Evolutionary conservation across 2,329 filamentous ascomycete species (phyloP).

Genomic region (Monilinia fructigena): DNA sequence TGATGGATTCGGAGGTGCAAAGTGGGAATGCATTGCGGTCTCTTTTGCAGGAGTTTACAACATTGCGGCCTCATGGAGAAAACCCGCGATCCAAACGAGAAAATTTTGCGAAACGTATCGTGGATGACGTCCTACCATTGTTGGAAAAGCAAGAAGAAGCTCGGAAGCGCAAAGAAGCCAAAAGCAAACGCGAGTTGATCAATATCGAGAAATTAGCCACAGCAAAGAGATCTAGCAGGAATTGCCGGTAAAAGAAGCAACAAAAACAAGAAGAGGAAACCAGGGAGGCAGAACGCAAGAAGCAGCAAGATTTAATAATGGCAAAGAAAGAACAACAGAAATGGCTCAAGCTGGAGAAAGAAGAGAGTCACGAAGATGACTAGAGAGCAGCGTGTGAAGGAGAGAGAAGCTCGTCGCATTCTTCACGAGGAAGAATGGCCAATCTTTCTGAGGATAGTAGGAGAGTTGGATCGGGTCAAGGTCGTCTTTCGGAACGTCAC

Average conservation of each 20-base stretch:
- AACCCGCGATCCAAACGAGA: conserved; percentile 82
- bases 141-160: conserved; percentile 76
- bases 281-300: conserved; percentile 67
- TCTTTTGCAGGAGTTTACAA: conserved; percentile 75
- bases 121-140: conserved; percentile 77
- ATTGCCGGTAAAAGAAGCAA: conserved; percentile 76
- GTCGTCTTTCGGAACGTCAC: conserved; percentile 72
- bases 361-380: conserved; percentile 78
- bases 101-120: conserved; percentile 67
- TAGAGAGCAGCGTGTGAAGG: conserved; percentile 79
- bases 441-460: conserved; percentile 75
- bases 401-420: conserved; percentile 80
- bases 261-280: conserved; percentile 71
- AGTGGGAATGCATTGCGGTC: conserved; percentile 89
- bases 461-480: conserved; percentile 53
- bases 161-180: conserved; percentile 68
- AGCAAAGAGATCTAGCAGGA: conserved; percentile 89
- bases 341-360: conserved; percentile 60
- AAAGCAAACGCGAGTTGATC: conserved; percentile 76
- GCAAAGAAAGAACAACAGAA: conserved; percentile 66
- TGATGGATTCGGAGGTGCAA: conserved; percentile 70
- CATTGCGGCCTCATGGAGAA: conserved; percentile 68
- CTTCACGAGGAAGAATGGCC: conserved; percentile 80
- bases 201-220: conserved; percentile 85
- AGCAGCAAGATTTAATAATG: conserved; percentile 61